Conservation (phyloP, 208 protist genomes). For the Acanthamoeba castellanii region DNA sequence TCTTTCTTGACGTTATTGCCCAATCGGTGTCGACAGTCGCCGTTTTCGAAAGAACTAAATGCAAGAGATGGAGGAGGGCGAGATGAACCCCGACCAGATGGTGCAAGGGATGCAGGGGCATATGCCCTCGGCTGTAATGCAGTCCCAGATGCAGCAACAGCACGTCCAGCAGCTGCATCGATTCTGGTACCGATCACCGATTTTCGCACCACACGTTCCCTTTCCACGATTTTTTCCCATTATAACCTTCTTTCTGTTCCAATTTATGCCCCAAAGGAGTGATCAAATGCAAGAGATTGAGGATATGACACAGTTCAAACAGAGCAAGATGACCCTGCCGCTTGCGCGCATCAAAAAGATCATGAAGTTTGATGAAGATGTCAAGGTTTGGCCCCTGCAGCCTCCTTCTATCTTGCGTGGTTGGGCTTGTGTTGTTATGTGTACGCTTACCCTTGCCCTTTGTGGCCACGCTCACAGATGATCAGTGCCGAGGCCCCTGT, state of each 20-base stretch:
- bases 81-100: conserved; percentile 34
- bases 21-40: neutral
- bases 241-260: neutral
- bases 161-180: conserved; percentile 31
- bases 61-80: conserved; percentile 4
- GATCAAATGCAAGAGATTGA: conserved; percentile 66
- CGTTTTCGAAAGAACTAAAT: neutral
- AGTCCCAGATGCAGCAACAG: conserved; percentile 62
- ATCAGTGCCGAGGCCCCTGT: conserved; percentile 84
- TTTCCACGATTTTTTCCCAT: neutral
- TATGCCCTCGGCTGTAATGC: neutral
- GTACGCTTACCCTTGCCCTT: neutral
- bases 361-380: conserved; percentile 88
- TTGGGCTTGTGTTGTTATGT: neutral
- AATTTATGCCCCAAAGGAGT: neutral
- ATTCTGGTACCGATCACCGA: conserved; percentile 25
- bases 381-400: conserved; percentile 76
- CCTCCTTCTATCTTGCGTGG: neutral
- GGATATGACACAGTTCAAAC: conserved; percentile 59
- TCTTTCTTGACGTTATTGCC: neutral
- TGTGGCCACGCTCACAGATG: conserved; percentile 74
- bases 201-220: neutral
- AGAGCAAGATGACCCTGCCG: conserved; percentile 77
- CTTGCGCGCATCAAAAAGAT: conserved; percentile 90
- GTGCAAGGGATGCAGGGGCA: conserved; percentile 31